Evolutionary conservation across 345 rosid genomes (phyloP).

Genomic region (Geranium brycei): DNA sequence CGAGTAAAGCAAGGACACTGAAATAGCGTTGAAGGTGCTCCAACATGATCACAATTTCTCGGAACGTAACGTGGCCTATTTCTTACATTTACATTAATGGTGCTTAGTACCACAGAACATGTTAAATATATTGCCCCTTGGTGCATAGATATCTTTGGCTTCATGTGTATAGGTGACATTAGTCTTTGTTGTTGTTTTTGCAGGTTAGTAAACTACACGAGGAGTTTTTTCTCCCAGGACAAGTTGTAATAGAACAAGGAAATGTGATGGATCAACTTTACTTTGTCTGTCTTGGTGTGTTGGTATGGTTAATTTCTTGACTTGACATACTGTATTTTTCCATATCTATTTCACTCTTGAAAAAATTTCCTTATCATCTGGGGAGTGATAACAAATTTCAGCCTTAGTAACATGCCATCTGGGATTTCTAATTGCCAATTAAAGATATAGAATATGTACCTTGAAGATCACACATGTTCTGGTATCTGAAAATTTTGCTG

Average conservation of each 20-base stretch:
- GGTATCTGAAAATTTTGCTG: not conserved
- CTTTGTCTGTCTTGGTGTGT: slow-evolving; percentile 57
- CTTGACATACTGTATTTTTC: not conserved
- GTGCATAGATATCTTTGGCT: not conserved
- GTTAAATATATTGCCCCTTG: not conserved
- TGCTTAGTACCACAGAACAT: not conserved
- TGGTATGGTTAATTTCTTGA: slow-evolving; percentile 31
- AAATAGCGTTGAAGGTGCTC: not conserved
- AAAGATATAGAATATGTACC: not conserved
- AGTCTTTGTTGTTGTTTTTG: slow-evolving; percentile 4
- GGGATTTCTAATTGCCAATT: not conserved
- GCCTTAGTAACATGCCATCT: not conserved
- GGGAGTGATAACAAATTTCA: not conserved
- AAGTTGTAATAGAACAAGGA: slow-evolving; percentile 67
- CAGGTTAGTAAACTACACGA: slow-evolving; percentile 65
- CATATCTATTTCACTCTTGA: not conserved
- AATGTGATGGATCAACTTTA: slow-evolving; percentile 59
- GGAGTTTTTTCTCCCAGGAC: slow-evolving; percentile 72
- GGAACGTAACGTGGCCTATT: not conserved
- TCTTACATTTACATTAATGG: not conserved
- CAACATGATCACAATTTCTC: not conserved
- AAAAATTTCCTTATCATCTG: not conserved
- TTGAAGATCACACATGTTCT: not conserved
- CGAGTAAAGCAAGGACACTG: too few relatives aligned
- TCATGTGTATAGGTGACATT: not conserved